Percentiles rank a stretch among this genome's conserved stretches.
Evolutionary conservation across 371 early-diverging fungal genomes (phyloP).

Genomic region (Mucor sp.): DNA sequence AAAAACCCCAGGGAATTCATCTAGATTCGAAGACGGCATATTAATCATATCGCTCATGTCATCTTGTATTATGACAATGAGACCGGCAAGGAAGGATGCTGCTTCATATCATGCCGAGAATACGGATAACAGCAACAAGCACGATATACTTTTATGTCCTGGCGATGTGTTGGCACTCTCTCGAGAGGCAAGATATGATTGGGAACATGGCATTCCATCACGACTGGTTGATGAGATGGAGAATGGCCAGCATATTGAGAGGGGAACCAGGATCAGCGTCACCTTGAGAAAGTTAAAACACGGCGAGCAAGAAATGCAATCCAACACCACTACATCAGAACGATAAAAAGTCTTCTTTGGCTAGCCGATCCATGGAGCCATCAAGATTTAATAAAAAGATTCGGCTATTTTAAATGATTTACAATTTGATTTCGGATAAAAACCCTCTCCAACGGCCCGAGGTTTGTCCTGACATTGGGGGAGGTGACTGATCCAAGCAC

Average conservation of each 20-base stretch:
- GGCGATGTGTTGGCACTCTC: constrained; percentile 44
- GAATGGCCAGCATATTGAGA: constrained; percentile 31
- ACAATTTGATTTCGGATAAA: not conserved
- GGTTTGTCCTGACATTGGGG: not conserved
- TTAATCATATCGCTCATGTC: constrained; percentile 44
- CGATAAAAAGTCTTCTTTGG: not conserved
- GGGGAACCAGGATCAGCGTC: constrained; percentile 45
- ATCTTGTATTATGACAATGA: constrained; percentile 51
- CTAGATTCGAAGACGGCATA: constrained; percentile 52
- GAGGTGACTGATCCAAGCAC: not conserved
- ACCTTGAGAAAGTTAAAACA: constrained; percentile 38
- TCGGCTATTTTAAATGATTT: not conserved
- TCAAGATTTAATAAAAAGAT: not conserved
- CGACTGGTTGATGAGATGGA: constrained; percentile 23
- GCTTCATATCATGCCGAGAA: not conserved
- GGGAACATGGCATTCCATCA: constrained; percentile 50
- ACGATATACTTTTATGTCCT: constrained; percentile 33
- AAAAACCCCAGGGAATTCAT: too few relatives aligned
- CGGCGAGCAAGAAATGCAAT: not conserved
- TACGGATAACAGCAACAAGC: not conserved
- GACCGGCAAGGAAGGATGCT: constrained; percentile 15
- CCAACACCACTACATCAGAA: not conserved
- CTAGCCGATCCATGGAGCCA: not conserved
- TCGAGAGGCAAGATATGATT: constrained; percentile 40
- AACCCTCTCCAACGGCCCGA: not conserved